phyloP scores from a whole-genome alignment of 177 flowering plant genomes.

The Telopea speciosissima region DNA sequence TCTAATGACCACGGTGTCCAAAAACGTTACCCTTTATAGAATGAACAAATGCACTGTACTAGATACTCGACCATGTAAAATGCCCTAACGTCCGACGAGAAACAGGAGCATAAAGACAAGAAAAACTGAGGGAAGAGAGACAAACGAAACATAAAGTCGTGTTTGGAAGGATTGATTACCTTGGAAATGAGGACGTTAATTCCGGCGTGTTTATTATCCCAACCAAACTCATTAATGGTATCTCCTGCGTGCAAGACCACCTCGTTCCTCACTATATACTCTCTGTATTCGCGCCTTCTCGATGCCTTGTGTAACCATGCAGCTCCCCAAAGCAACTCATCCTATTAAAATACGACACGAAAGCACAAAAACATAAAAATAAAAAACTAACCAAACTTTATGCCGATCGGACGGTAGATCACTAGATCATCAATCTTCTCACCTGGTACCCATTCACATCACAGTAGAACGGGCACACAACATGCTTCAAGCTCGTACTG shows the following conservation, averaged over 20 bases:
- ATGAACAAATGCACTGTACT: background rate
- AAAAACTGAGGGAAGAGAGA: background rate
- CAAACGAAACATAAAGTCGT: background rate
- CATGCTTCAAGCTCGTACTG: constrained; percentile 58
- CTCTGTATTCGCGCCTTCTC: constrained; percentile 69
- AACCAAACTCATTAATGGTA: constrained; percentile 92
- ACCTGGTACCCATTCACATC: constrained; percentile 91
- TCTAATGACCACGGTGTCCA: background rate
- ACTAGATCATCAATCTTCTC: background rate
- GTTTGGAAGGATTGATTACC: constrained; percentile 34
- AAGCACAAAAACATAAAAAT: background rate
- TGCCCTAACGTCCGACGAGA: no score
- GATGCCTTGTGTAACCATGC: constrained; percentile 98
- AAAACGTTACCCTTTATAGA: background rate
- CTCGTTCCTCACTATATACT: constrained; percentile 84
- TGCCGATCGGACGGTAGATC: constrained; percentile 4
- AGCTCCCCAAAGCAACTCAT: constrained; percentile 94
- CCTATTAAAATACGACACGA: constrained; percentile 28
- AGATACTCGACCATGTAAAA: background rate
- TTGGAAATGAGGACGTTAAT: constrained; percentile 95
- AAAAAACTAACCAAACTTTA: background rate
- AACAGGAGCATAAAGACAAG: background rate
- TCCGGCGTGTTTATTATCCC: constrained; percentile 99
- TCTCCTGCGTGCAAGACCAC: constrained; percentile 80
- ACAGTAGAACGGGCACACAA: constrained; percentile 95